Percentiles rank a stretch among this genome's conserved stretches.
phyloP scores from a whole-genome alignment of 2,329 filamentous ascomycete genomes.

The Beauveria sp. region DNA sequence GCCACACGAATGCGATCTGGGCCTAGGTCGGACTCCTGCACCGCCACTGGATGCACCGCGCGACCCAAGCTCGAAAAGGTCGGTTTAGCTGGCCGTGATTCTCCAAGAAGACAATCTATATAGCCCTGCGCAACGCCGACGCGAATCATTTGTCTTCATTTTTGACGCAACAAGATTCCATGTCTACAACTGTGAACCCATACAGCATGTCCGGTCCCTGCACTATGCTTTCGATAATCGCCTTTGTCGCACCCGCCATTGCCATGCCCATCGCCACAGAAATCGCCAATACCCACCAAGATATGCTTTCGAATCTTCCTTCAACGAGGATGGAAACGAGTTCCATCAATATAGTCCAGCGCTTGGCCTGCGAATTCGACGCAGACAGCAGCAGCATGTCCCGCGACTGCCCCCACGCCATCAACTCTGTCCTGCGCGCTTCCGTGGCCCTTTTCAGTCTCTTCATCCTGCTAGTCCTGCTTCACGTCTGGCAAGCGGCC shows the following conservation, averaged over 20 bases:
- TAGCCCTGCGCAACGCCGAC: not conserved
- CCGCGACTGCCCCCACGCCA: not conserved
- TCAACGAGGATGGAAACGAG: not conserved
- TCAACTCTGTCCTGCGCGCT: not conserved
- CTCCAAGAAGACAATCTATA: not conserved
- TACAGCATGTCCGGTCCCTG: not conserved
- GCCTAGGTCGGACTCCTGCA: not conserved
- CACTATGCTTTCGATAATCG: not conserved
- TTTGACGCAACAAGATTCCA: no score
- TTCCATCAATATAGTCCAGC: not conserved
- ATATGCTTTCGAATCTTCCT: rapidly evolving
- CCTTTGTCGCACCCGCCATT: conserved; percentile 3
- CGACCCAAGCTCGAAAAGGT: not conserved
- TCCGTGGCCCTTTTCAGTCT: not conserved
- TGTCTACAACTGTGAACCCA: not conserved
- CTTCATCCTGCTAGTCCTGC: not conserved
- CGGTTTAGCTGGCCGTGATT: not conserved
- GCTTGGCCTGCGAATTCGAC: not conserved
- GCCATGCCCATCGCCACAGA: conserved; percentile 6
- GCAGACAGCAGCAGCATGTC: not conserved
- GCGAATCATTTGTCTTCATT: not conserved
- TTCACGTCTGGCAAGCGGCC: conserved; percentile 8
- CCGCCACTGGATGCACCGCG: not conserved
- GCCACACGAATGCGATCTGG: not conserved
- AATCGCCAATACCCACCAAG: not conserved